phyloP scores from a whole-genome alignment of 148 eudicot genomes.

The Vaccinium darrowii region DNA sequence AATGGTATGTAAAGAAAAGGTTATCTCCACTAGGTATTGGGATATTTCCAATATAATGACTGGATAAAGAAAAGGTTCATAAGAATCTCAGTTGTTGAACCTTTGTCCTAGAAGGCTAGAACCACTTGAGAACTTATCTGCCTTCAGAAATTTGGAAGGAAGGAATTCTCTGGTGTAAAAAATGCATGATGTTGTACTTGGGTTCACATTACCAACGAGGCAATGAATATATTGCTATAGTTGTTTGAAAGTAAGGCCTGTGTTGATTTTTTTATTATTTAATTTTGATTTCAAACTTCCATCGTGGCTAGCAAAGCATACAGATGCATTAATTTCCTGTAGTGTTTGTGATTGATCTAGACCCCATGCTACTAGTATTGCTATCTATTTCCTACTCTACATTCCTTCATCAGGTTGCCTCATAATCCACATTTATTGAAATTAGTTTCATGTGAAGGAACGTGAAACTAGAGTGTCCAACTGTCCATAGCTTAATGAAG shows the following conservation, averaged over 20 bases:
- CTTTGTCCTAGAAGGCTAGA: neutral
- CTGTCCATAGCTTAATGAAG: neutral
- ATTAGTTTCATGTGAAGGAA: neutral
- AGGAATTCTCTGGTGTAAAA: neutral
- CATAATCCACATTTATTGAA: neutral
- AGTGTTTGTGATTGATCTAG: neutral
- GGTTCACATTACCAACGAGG: neutral
- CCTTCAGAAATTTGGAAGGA: neutral
- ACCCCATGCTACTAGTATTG: neutral
- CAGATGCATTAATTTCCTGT: neutral
- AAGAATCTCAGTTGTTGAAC: neutral
- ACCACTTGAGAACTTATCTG: neutral
- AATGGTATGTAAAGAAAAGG: no score
- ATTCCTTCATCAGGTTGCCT: neutral
- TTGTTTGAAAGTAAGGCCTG: neutral
- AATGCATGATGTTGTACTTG: neutral
- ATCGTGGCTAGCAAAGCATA: neutral
- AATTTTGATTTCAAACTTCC: neutral
- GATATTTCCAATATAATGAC: neutral
- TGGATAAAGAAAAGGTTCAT: neutral
- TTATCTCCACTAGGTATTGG: neutral
- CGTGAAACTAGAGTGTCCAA: neutral
- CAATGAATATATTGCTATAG: neutral
- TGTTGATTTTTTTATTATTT: neutral
- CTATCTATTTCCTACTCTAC: neutral